A percentile compares a stretch with the other conserved stretches of the same genome.
These are phyloP conservation scores for Termitomyces sp. DNA, from an alignment of 768 basidiomycete genomes.

Conservation along the genomic window DNA sequence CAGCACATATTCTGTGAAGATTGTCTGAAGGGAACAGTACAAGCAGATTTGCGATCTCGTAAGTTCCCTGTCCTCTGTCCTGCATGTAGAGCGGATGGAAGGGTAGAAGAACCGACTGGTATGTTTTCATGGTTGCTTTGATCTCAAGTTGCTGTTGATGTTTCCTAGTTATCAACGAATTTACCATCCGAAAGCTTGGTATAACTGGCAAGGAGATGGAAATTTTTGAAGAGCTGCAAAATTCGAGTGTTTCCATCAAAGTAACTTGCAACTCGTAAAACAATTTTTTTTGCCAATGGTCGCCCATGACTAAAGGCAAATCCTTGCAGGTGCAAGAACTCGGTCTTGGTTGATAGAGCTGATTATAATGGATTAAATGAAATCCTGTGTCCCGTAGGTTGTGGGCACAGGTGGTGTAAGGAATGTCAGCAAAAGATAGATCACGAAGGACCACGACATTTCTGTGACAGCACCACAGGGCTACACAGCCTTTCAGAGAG, in stretches of 20 bases:
- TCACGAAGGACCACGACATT: constrained; percentile 30
- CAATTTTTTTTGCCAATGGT: neutral
- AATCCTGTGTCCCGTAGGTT: constrained; percentile 50
- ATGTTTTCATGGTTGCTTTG: neutral
- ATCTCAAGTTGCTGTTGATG: neutral
- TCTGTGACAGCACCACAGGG: constrained; percentile 57
- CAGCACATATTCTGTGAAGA: constrained; percentile 51
- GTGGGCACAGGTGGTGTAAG: constrained; percentile 60
- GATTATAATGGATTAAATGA: constrained; percentile 40
- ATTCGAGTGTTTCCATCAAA: constrained; percentile 11
- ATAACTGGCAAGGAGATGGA: neutral
- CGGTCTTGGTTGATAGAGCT: constrained; percentile 46
- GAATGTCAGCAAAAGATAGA: constrained; percentile 42
- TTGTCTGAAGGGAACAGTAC: constrained; percentile 43
- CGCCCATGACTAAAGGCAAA: neutral
- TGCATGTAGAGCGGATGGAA: constrained; percentile 36
- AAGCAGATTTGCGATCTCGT: constrained; percentile 45
- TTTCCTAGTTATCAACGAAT: neutral
- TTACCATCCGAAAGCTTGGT: neutral
- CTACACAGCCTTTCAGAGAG: constrained; percentile 48
- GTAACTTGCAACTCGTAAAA: constrained; percentile 50
- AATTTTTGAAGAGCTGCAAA: neutral
- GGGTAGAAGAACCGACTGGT: neutral
- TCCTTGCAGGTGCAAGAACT: constrained; percentile 42
- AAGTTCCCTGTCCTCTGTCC: constrained; percentile 64